phyloP scores from a whole-genome alignment of 164 flowering plant species.

The Brasenia schreberi region DNA sequence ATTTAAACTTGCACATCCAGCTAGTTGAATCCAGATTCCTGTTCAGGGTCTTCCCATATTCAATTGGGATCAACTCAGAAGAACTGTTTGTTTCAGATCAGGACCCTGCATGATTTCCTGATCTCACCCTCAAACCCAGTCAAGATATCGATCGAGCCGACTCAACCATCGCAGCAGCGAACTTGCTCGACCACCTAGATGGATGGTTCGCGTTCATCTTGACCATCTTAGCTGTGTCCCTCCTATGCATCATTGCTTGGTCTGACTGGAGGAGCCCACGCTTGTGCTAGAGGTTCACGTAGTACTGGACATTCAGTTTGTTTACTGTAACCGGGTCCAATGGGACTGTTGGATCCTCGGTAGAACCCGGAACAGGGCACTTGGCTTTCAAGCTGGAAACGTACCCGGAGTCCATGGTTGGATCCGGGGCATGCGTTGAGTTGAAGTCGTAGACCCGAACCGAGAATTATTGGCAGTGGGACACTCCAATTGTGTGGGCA shows the following conservation, averaged over 20 bases:
- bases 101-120: constrained; percentile 5
- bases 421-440: constrained; percentile 5
- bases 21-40: constrained; percentile 4
- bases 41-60: constrained; percentile 9
- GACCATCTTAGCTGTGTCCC: constrained; percentile 8
- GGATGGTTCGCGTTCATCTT: constrained; percentile 7
- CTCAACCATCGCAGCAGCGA: constrained; percentile 1
- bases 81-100: constrained; percentile 16
- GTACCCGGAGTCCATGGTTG: constrained; percentile 2
- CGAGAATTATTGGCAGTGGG: constrained; percentile 7
- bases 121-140: no score
- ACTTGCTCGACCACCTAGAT: constrained; percentile 8
- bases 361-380: constrained; percentile 4
- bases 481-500: constrained; percentile 16
- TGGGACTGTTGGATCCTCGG: background rate
- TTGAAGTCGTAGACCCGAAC: constrained; percentile 10
- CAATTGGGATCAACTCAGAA: constrained; percentile 6
- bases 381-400: background rate
- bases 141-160: no score
- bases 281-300: constrained; percentile 10
- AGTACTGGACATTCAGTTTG: constrained; percentile 10
- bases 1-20: constrained; percentile 12
- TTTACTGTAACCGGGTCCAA: constrained; percentile 9
- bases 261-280: constrained; percentile 10
- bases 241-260: constrained; percentile 10